Conservation (phyloP, 2,329 filamentous ascomycete species). For the Phialocephala sp. region DNA sequence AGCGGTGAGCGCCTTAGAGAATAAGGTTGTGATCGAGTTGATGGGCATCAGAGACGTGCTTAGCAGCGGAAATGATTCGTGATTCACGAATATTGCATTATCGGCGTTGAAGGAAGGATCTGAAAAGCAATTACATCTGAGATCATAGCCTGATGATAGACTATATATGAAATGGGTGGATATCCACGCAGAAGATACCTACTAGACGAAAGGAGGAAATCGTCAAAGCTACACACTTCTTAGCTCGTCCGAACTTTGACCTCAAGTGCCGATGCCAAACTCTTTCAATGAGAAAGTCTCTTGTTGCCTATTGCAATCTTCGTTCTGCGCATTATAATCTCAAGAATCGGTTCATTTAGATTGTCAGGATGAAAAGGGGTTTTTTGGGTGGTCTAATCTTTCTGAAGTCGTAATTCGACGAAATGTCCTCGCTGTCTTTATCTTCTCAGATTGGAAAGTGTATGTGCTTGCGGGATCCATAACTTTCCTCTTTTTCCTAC, state of each 20-base stretch:
- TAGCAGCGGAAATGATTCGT: constrained; percentile 30
- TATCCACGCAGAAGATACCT: constrained; percentile 6
- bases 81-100: constrained; percentile 12
- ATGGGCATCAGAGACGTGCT: constrained; percentile 44
- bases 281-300: background rate
- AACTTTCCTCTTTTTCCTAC: too few relatives aligned
- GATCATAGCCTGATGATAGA: constrained; percentile 2
- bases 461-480: too few relatives aligned
- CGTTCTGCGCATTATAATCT: constrained; percentile 10
- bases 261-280: background rate
- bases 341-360: background rate
- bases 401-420: too few relatives aligned
- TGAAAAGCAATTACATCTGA: background rate
- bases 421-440: too few relatives aligned
- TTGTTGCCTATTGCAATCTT: background rate
- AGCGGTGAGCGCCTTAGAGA: constrained; percentile 50
- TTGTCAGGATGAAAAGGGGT: background rate
- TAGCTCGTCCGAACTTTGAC: background rate
- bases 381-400: too few relatives aligned
- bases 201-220: background rate
- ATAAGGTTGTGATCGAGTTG: constrained; percentile 75
- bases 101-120: constrained; percentile 15
- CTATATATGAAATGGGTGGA: background rate
- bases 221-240: background rate
- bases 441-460: too few relatives aligned